Percentiles rank a stretch among this genome's conserved stretches.
Conservation (phyloP, 371 early-diverging fungal genomes). For the Cokeromyces recurvatus region DNA sequence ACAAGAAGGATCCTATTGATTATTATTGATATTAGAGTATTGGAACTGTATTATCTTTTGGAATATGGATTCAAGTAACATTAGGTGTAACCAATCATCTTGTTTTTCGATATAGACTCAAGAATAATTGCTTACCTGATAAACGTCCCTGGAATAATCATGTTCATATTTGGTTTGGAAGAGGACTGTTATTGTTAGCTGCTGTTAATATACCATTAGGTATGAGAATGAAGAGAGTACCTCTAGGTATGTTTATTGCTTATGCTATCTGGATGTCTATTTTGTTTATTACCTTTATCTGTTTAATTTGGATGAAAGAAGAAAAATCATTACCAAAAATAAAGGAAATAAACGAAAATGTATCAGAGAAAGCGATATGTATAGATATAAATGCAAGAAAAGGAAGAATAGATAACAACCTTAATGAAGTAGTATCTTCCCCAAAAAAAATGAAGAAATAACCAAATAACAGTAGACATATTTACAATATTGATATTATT, state of each 20-base stretch:
- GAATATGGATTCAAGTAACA: constrained; percentile 23
- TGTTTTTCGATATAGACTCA: constrained; percentile 21
- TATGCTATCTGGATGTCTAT: constrained; percentile 20
- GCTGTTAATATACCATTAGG: constrained; percentile 31
- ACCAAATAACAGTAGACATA: too few relatives aligned
- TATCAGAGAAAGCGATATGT: too few relatives aligned
- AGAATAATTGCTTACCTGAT: constrained; percentile 10
- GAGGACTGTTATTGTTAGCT: constrained; percentile 14
- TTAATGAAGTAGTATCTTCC: too few relatives aligned
- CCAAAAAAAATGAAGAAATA: too few relatives aligned
- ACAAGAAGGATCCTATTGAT: background rate
- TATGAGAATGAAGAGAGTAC: constrained; percentile 21
- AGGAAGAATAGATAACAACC: too few relatives aligned
- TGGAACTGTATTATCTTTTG: constrained; percentile 23
- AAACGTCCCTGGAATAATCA: constrained; percentile 27
- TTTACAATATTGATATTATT: too few relatives aligned
- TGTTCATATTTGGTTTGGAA: constrained; percentile 32
- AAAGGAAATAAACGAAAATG: too few relatives aligned
- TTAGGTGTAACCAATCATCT: constrained; percentile 27
- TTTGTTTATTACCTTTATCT: constrained; percentile 6
- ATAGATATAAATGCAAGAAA: background rate
- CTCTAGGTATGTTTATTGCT: constrained; percentile 9
- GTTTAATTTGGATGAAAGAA: constrained; percentile 13
- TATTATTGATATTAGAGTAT: constrained; percentile 9
- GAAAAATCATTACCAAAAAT: too few relatives aligned